These are phyloP conservation scores for Cladophialophora bantiana DNA, from an alignment of 2,329 filamentous ascomycete genomes.

Conservation along the genomic window DNA sequence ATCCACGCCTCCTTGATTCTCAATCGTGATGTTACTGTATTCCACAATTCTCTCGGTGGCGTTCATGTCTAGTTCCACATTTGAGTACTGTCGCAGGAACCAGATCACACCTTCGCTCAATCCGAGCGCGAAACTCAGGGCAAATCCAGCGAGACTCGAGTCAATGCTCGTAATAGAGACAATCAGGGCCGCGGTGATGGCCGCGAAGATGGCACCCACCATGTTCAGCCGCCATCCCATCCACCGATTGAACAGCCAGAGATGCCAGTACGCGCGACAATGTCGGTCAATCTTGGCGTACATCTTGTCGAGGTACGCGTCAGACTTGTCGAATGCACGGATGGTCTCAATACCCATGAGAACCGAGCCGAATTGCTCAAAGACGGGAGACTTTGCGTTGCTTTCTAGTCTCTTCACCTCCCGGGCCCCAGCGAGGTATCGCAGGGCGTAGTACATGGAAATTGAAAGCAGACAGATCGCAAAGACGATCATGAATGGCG, in stretches of 20 bases:
- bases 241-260: conserved; percentile 79
- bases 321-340: conserved; percentile 73
- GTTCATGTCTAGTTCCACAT: conserved; percentile 80
- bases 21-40: conserved; percentile 73
- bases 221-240: conserved; percentile 75
- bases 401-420: conserved; percentile 80
- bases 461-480: conserved; percentile 65
- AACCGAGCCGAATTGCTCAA: conserved; percentile 78
- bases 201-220: conserved; percentile 72
- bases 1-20: conserved; percentile 66
- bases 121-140: conserved; percentile 74
- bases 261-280: conserved; percentile 69
- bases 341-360: conserved; percentile 77
- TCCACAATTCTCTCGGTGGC: conserved; percentile 77
- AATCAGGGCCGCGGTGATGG: conserved; percentile 69
- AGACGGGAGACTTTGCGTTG: conserved; percentile 77
- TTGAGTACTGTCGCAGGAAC: conserved; percentile 71
- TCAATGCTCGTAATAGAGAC: conserved; percentile 68
- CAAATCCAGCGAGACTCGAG: conserved; percentile 76
- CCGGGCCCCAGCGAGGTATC: conserved; percentile 73
- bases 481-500: conserved; percentile 69
- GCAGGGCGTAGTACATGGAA: conserved; percentile 64
- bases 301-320: conserved; percentile 73
- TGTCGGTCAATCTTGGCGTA: conserved; percentile 73
- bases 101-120: conserved; percentile 71